Evolutionary conservation across 2,329 filamentous ascomycete species (phyloP), one percentile per base, ranked within the genome.

Genomic region (Amauroascus verrucosus): DNA sequence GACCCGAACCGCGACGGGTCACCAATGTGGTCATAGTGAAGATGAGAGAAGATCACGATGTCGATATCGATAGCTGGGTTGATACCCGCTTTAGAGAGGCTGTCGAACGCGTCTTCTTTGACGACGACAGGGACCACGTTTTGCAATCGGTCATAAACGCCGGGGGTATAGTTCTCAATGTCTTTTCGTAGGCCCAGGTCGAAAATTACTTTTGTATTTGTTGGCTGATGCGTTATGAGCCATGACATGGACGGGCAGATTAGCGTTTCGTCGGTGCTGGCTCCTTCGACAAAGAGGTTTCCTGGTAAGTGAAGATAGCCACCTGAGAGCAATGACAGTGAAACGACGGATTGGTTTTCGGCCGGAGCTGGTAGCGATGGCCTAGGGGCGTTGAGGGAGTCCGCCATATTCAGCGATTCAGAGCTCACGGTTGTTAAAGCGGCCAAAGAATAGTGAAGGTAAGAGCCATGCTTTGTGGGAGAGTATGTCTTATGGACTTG

Each of bases 121-220:
- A 64, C 61, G 45, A 56, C 53, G 24, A 63, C 44, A 22, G 45
- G 35, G 16, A 48, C n/a, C 8, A 37, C 46, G 7, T 18, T 45
- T 38, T 28, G 33, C 9, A 55, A 43, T 56, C 56, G 59, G 5
- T 59, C 33, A 7, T 57, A 56, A 13, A 63, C 54, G 30, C 54
- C 53, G 1, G 63, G 62, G 1, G 63, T 53, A 20, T 61, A 60
- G 26, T 62, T 64, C 48, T 64, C 56, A 38, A 59, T 64, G 35
- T 66, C 65, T 24, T 63, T 65, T 46, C 63, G 63, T 11, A 67
- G 57, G 1, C 65, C 64, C 3, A 69, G 59, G 46, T 69, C 66
- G 53, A 66, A 69, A 0, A 66, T 46, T 3, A 63, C 20, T 14
- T 54, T 60, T 18, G 53, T 41, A 35, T 48, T 55, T 32, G 43